These are phyloP conservation scores for Monosporascus sp. DNA, from an alignment of 2,329 filamentous ascomycete genomes.

Conservation along the genomic window DNA sequence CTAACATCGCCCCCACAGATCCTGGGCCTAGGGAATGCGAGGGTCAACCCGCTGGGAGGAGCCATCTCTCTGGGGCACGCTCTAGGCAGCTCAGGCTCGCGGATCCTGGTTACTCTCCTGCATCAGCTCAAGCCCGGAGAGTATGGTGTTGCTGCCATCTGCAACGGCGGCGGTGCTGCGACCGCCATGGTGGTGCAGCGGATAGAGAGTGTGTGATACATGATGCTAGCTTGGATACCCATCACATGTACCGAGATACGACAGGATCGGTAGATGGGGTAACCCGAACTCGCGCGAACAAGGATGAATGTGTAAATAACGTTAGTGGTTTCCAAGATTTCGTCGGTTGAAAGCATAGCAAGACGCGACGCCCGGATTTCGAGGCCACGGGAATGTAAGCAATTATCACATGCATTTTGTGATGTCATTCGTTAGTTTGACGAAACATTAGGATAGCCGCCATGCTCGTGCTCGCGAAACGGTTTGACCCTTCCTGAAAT, in stretches of 20 bases:
- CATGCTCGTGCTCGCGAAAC: too few relatives aligned
- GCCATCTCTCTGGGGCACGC: conserved; percentile 91
- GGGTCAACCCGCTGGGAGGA: conserved; percentile 82
- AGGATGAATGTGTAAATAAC: too few relatives aligned
- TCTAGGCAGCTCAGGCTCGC: conserved; percentile 85
- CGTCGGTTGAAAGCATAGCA: too few relatives aligned
- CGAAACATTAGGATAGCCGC: too few relatives aligned
- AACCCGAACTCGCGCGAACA: too few relatives aligned
- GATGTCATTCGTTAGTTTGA: too few relatives aligned
- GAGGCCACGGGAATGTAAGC: too few relatives aligned
- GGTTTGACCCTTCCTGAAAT: too few relatives aligned
- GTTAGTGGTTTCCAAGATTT: too few relatives aligned
- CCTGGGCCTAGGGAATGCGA: conserved; percentile 70
- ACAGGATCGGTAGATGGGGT: neutral
- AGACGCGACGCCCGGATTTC: too few relatives aligned
- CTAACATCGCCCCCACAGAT: conserved; percentile 45
- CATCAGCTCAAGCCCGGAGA: conserved; percentile 90
- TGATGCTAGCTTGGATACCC: neutral
- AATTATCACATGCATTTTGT: too few relatives aligned
- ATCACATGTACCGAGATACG: neutral
- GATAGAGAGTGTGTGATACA: conserved; percentile 51
- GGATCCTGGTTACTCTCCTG: conserved; percentile 83
- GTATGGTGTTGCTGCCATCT: conserved; percentile 93
- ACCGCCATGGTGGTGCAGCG: conserved; percentile 88
- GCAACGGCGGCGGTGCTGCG: conserved; percentile 91